Conservation (phyloP, 2,329 filamentous ascomycete genomes). For the Biscogniauxia sp. region DNA sequence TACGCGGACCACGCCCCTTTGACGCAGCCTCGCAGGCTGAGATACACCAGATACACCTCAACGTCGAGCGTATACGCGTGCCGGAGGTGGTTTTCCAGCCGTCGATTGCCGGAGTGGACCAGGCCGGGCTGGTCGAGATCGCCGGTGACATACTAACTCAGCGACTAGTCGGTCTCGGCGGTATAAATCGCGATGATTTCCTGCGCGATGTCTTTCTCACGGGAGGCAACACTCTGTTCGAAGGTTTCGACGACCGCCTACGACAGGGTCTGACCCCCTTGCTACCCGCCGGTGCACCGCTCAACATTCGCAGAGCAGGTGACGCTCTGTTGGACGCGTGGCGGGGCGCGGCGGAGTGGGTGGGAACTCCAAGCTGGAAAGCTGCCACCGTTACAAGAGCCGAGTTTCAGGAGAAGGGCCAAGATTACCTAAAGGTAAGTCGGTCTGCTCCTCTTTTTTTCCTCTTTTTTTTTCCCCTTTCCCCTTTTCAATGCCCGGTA, state of each 20-base stretch:
- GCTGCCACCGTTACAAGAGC: conserved; percentile 68
- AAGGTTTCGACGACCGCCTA: conserved; percentile 81
- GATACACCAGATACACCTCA: conserved; percentile 86
- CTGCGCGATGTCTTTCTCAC: conserved; percentile 89
- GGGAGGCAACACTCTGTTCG: conserved; percentile 86
- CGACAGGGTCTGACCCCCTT: conserved; percentile 69
- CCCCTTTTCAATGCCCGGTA: background rate
- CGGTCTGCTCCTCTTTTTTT: background rate
- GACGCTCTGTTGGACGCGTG: conserved; percentile 86
- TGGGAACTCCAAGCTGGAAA: conserved; percentile 57
- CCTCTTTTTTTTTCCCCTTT: background rate
- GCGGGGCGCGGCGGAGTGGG: conserved; percentile 90
- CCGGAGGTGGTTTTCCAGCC: conserved; percentile 93
- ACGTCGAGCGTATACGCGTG: conserved; percentile 92
- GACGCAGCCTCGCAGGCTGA: conserved; percentile 76
- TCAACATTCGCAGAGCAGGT: conserved; percentile 70
- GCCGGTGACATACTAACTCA: conserved; percentile 85
- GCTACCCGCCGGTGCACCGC: conserved; percentile 64
- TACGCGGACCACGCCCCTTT: conserved; percentile 83
- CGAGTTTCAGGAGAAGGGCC: conserved; percentile 89
- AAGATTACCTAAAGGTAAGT: conserved; percentile 84
- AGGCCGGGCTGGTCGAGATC: conserved; percentile 91
- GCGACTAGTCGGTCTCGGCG: conserved; percentile 59
- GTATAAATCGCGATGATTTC: conserved; percentile 61
- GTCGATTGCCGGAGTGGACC: conserved; percentile 86